Evolutionary conservation across 2,329 filamentous ascomycete genomes (phyloP).

Genomic region (Curvularia verruculosa): DNA sequence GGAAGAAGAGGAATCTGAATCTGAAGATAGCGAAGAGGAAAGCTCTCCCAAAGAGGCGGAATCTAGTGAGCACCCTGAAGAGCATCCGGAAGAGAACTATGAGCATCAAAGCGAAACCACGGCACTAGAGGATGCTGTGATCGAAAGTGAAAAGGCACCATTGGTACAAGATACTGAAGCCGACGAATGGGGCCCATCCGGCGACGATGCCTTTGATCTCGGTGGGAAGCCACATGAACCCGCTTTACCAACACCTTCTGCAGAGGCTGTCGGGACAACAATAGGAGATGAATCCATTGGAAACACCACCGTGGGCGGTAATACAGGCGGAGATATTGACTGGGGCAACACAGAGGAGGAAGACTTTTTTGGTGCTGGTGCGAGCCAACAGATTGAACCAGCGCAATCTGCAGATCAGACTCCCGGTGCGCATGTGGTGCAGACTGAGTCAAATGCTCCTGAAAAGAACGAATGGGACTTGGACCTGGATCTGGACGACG

Average conservation of each 20-base stretch:
- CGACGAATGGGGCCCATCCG: conserved; percentile 42
- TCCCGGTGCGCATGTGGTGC: conserved; percentile 30
- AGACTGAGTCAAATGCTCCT: conserved; percentile 20
- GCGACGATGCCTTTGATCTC: conserved; percentile 39
- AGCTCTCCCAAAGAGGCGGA: conserved; percentile 17
- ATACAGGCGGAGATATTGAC: conserved; percentile 39
- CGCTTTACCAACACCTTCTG: conserved; percentile 28
- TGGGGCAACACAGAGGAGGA: conserved; percentile 45
- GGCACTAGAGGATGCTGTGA: conserved; percentile 53
- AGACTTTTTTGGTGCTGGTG: conserved; percentile 35
- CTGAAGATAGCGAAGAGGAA: conserved; percentile 46
- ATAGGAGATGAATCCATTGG: conserved; percentile 41
- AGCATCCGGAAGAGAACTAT: conserved; percentile 47
- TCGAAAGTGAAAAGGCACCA: conserved; percentile 51
- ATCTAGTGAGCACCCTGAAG: conserved; percentile 27
- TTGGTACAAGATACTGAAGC: conserved; percentile 52
- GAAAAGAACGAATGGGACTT: conserved; percentile 80
- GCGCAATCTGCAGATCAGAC: conserved; percentile 24
- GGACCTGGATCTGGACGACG: conserved; percentile 81
- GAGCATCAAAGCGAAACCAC: conserved; percentile 56
- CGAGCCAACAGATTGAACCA: conserved; percentile 24
- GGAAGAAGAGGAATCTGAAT: conserved; percentile 24
- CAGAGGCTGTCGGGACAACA: conserved; percentile 40
- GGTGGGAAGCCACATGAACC: conserved; percentile 34
- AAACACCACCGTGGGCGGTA: conserved; percentile 38